These are phyloP conservation scores for Salix suchowensis DNA, from an alignment of 345 rosid genomes.

Conservation along the genomic window DNA sequence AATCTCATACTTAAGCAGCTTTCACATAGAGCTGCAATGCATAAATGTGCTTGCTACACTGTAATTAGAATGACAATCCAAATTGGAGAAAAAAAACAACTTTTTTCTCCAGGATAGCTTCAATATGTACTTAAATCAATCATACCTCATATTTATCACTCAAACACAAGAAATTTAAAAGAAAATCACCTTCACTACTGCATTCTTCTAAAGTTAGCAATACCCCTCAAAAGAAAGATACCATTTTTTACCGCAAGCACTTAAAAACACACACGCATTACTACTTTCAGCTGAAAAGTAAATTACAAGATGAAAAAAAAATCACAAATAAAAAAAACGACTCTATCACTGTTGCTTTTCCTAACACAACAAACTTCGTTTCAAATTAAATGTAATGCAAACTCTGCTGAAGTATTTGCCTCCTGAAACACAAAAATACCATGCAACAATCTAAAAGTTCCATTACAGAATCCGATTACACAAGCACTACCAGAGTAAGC, in stretches of 20 bases:
- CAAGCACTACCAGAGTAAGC: background rate
- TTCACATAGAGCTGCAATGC: background rate
- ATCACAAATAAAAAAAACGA: background rate
- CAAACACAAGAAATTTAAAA: background rate
- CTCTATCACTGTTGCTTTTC: background rate
- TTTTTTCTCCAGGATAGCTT: background rate
- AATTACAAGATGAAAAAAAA: background rate
- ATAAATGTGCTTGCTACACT: background rate
- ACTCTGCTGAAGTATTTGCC: background rate
- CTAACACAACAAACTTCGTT: conserved; percentile 1
- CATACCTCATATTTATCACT: background rate
- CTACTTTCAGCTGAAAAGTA: background rate
- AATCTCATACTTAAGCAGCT: background rate
- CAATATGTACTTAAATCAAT: background rate
- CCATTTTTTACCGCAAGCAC: background rate
- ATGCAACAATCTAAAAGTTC: background rate
- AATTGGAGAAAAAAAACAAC: background rate
- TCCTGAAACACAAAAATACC: background rate
- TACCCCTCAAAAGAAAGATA: background rate
- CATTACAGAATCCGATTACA: background rate
- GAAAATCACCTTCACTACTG: background rate
- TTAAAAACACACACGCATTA: background rate
- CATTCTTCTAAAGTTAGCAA: background rate
- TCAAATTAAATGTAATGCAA: conserved; percentile 1
- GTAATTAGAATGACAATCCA: background rate